Evolutionary conservation across 2,329 filamentous ascomycete species (phyloP), one percentile per base, ranked within the genome.

Genomic region (Colletotrichum aenigma): DNA sequence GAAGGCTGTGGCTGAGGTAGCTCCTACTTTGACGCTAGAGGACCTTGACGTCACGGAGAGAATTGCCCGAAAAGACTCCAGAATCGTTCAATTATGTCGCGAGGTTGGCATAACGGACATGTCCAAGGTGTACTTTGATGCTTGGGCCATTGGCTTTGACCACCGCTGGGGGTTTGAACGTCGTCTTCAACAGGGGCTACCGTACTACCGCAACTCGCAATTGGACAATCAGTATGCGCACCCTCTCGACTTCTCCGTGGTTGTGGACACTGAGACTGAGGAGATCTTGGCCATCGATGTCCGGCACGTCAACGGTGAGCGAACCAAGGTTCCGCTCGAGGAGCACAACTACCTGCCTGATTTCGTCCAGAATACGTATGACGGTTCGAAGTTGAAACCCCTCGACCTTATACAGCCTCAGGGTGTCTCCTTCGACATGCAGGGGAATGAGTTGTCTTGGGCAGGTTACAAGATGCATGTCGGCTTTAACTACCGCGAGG

Each of bases 61-160:
- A 52, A 86, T 95, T 30, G 89, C 92, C 58, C 89, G 94, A 75
- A 90, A 90, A 78, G 93, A 96, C 79, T 88, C 92, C 0, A 93
- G 92, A 77, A 94, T 96, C 75, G 94, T 96, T 80, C 92, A 95
- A 83, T 93, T 94, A 81, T 96, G 94, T 80, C 90, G 89, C 4
- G 91, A 96, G 38, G 86, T 95, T 77, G 94, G 94, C 26, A 95
- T 96, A 77, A 88, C 92, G 79, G 94, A 96, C 79, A 96, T 96
- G 94, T 86, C 94, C 84, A 95, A 96, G 85, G 93, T 96, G 43
- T 96, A 94, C 84, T 94, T 94, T 82, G 94, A 96, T 83, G 94
- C 93, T 56, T 96, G 94, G 94, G 95, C 94, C 2, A 96, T 96
- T 83, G 94, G 94, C 36, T 94, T 94, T 77, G 94, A 96, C 79